Base-by-base conservation (phyloP, 495 filamentous ascomycete species). In the Neohortaea acidophila region DNA sequence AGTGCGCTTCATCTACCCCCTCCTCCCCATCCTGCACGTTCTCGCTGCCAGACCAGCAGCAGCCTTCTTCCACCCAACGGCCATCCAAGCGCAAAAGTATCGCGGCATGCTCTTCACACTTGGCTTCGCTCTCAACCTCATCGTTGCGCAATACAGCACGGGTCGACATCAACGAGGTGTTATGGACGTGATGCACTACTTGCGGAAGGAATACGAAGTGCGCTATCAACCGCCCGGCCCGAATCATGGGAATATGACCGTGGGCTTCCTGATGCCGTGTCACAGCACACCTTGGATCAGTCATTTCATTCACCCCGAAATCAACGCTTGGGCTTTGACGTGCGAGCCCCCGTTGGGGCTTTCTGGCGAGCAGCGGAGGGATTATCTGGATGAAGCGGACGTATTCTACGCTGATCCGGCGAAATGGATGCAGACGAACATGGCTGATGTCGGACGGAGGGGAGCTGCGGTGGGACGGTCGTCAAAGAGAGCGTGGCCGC, bases 221-320 rank as follows among this genome's bases (percentile, higher is more conserved):
- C 55, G 26, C 21, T 13, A 29, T 1, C 19, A 22, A 5, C 17
- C 14, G 11, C 30, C 17, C 28, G 35, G 19, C 41, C 12, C 32
- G 35, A 48, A 19, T 33, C 9, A n/a, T 4, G 4, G 4, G 12
- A 45, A 48, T 60, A 74, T 78, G 21, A 84, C 82, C 25, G 78
- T 74, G 5, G 82, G 77, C 3, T 94, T 96, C 59, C 68, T 97
- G n/a, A 93, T 89, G 68, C 89, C 91, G 12, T 97, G 89, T 59
- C 91, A 97, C 64, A 81, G 79, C 47, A 94, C 86, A 7, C 87
- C 89, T n/a, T 97, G 89, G 91, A 79, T 84, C 41, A 81, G 77
- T 4, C 83, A 86, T 52, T 68, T 96, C 22, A 65, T 86, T 26
- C 69, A 83, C 49, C 70, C 82, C 0, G 59, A 61, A 30, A 75